Evolutionary conservation across 2,329 filamentous ascomycete genomes (phyloP), one percentile per base, ranked within the genome.

Genomic region (Ceratocystis papillata): DNA sequence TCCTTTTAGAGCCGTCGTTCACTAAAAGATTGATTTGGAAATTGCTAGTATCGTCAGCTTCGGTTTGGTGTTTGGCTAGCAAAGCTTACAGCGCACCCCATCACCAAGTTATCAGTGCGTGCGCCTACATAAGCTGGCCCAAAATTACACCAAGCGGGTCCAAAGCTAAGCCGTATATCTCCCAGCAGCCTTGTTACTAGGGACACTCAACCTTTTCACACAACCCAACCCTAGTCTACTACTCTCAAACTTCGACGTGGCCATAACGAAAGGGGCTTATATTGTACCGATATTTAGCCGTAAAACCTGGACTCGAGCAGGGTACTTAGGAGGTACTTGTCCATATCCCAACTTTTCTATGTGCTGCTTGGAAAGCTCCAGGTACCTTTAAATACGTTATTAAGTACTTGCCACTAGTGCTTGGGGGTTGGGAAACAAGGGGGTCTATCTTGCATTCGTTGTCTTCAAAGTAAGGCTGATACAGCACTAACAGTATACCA

Each of bases 391-490:
- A 17, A 30, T 17, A 33, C 45, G 45, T 41, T 53, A 20, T 25
- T 8, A 59, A 33, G 55, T 59, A 59, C 55, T 30, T 59, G 55
- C 48, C 44, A 60, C 33, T 62, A 60, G 66, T 15, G 46, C 53
- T 57, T 22, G 66, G 66, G 63, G 66, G 66, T 55, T 67, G 66
- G 66, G 66, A 64, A 33, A 65, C 66, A 65, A 64, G 66, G 41
- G 66, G 48, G 37, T 12, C 44, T 60, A 59, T 59, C 55, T 59
- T 37, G 37, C 37, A 41, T 37, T 37, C 25, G 17, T n/a, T 25
- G 46, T 8, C 22, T 25, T 46, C 59, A 20, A 28, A 20, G 17
- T 25, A 44, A 30, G 20, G 20, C 33, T 44, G 63, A 67, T 63
- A 65, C 22, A 20, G 4, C n/a, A 7, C 59, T 67, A 67, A 63